These are phyloP conservation scores for Glycine tomentella DNA, from an alignment of 306 rosid genomes.

Conservation along the genomic window DNA sequence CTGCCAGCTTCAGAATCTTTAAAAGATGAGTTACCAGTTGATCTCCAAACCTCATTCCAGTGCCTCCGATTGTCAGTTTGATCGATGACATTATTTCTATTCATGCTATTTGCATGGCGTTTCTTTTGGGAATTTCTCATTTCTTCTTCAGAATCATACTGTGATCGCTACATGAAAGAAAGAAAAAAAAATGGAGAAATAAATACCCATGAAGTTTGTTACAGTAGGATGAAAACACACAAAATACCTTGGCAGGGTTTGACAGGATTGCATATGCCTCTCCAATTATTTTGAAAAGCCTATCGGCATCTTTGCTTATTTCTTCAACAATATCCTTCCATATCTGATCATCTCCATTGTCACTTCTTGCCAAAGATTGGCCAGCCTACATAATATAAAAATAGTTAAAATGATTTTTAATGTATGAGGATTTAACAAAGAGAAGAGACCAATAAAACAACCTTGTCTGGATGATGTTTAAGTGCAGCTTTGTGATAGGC, in stretches of 20 bases:
- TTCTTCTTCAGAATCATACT: constrained; percentile 30
- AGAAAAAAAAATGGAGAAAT: neutral
- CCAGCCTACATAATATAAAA: neutral
- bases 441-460: neutral
- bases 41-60: constrained; percentile 59
- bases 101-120: constrained; percentile 26
- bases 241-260: constrained; percentile 31
- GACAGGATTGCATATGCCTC: constrained; percentile 24
- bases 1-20: constrained; percentile 59
- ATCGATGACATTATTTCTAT: constrained; percentile 64
- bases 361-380: constrained; percentile 13
- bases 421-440: constrained; percentile 18
- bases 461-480: constrained; percentile 25
- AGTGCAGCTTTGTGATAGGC: constrained; percentile 37
- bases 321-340: constrained; percentile 34
- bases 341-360: constrained; percentile 18
- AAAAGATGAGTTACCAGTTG: constrained; percentile 21
- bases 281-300: constrained; percentile 29
- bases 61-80: constrained; percentile 63
- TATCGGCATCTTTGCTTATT: constrained; percentile 16
- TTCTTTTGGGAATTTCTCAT: constrained; percentile 6
- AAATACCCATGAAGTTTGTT: neutral
- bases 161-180: neutral
- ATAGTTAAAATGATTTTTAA: neutral
- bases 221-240: neutral